These are phyloP conservation scores for Neospermospora avenae DNA, from an alignment of 2,329 filamentous ascomycete genomes.

Conservation along the genomic window DNA sequence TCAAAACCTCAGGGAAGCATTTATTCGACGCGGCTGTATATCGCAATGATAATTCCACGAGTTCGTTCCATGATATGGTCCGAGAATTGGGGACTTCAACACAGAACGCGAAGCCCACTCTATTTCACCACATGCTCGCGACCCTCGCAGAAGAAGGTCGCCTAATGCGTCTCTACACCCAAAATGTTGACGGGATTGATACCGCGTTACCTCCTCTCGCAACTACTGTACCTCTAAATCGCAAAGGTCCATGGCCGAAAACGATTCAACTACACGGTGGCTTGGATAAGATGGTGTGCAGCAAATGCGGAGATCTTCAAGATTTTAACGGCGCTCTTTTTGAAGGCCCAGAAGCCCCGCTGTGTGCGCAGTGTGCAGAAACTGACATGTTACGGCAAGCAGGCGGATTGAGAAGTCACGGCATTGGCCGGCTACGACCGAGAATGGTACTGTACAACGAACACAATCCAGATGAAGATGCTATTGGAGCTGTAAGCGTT, in stretches of 20 bases:
- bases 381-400: conserved; percentile 73
- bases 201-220: conserved; percentile 75
- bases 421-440: conserved; percentile 83
- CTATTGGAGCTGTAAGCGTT: conserved; percentile 86
- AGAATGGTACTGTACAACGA: conserved; percentile 98
- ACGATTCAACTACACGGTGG: conserved; percentile 94
- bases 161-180: conserved; percentile 85
- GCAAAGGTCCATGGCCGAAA: conserved; percentile 87
- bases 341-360: conserved; percentile 76
- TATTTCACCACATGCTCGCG: conserved; percentile 91
- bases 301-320: conserved; percentile 78
- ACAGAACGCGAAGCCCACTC: conserved; percentile 72
- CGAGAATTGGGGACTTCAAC: conserved; percentile 80
- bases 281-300: conserved; percentile 93
- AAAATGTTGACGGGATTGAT: conserved; percentile 96
- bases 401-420: conserved; percentile 87
- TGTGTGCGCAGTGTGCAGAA: conserved; percentile 71
- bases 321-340: conserved; percentile 79
- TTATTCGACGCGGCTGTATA: conserved; percentile 98
- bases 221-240: conserved; percentile 75
- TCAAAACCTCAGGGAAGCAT: conserved; percentile 91
- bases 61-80: conserved; percentile 95
- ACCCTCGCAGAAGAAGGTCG: conserved; percentile 85
- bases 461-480: conserved; percentile 92
- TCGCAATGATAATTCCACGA: conserved; percentile 82